These are phyloP conservation scores for Fusarium dlaminii DNA, from an alignment of 2,329 filamentous ascomycete species.

Conservation along the genomic window DNA sequence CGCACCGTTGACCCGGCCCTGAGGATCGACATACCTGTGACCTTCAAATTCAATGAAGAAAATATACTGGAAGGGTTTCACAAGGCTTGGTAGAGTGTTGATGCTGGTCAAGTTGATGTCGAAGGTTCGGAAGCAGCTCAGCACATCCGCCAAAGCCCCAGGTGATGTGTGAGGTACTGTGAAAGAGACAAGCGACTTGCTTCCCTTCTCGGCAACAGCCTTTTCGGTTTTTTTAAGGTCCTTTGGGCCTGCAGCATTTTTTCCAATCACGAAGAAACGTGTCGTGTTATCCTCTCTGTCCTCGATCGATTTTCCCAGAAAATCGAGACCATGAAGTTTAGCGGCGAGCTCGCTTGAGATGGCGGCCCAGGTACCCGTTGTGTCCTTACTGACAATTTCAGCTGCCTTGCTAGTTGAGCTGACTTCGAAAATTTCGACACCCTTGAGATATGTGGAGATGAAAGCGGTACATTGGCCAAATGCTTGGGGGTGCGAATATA, in stretches of 20 bases:
- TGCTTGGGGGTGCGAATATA: conserved; percentile 95
- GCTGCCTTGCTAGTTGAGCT: conserved; percentile 88
- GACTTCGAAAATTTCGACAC: conserved; percentile 82
- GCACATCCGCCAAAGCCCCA: conserved; percentile 83
- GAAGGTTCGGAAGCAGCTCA: conserved; percentile 79
- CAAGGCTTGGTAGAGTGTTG: conserved; percentile 82
- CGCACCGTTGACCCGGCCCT: conserved; percentile 67
- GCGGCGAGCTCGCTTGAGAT: conserved; percentile 82
- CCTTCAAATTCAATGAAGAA: conserved; percentile 94
- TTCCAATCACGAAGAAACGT: conserved; percentile 75
- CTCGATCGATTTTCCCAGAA: conserved; percentile 76
- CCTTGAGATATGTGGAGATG: conserved; percentile 73
- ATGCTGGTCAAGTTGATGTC: conserved; percentile 89
- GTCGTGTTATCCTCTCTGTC: conserved; percentile 82
- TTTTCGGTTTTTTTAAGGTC: conserved; percentile 43
- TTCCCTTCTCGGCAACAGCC: conserved; percentile 43
- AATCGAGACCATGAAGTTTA: conserved; percentile 70
- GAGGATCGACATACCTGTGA: conserved; percentile 59
- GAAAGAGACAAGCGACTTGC: conserved; percentile 84
- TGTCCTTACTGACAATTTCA: conserved; percentile 73
- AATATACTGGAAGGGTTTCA: conserved; percentile 85
- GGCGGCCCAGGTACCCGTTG: conserved; percentile 72
- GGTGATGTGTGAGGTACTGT: conserved; percentile 80
- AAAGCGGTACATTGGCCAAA: conserved; percentile 90
- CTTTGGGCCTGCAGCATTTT: conserved; percentile 40